Evolutionary conservation across 352 stramenopile species (phyloP).

Genomic region (Globisporangium camurandrum): DNA sequence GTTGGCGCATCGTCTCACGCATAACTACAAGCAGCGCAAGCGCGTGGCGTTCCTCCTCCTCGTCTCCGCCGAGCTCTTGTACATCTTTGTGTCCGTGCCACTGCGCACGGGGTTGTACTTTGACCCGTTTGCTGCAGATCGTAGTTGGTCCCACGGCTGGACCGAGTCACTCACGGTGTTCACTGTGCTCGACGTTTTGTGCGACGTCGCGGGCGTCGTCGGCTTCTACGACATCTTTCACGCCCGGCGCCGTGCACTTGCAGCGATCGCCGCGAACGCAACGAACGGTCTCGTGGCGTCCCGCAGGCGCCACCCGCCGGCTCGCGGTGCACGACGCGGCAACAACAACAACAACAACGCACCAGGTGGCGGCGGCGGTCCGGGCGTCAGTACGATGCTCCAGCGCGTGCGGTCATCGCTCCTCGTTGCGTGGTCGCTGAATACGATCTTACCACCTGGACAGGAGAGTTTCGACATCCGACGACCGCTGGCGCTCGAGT

Average conservation of each 20-base stretch:
- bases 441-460: slow-evolving; percentile 36
- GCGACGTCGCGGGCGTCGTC: slow-evolving; percentile 29
- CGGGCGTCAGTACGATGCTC: slow-evolving; percentile 9
- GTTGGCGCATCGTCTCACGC: slow-evolving; percentile 2
- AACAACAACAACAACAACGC: too few relatives aligned
- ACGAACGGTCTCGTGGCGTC: slow-evolving; percentile 12
- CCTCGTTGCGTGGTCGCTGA: slow-evolving; percentile 49
- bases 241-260: slow-evolving; percentile 28
- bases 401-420: slow-evolving; percentile 24
- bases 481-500: slow-evolving; percentile 32
- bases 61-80: slow-evolving; percentile 20
- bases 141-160: slow-evolving; percentile 21
- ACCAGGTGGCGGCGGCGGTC: slow-evolving; percentile 3
- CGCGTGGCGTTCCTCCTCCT: slow-evolving; percentile 17
- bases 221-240: slow-evolving; percentile 51
- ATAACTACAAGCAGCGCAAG: slow-evolving; percentile 8
- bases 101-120: slow-evolving; percentile 35
- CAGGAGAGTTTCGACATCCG: slow-evolving; percentile 25
- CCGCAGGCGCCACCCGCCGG: slow-evolving; percentile 9
- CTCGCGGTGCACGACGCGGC: background rate
- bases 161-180: slow-evolving; percentile 40
- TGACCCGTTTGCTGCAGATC: slow-evolving; percentile 20
- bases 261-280: slow-evolving; percentile 21
- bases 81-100: slow-evolving; percentile 33
- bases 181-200: slow-evolving; percentile 37